Conservation (phyloP, 2,329 filamentous ascomycete genomes). For the Sordariomycetes sp. region DNA sequence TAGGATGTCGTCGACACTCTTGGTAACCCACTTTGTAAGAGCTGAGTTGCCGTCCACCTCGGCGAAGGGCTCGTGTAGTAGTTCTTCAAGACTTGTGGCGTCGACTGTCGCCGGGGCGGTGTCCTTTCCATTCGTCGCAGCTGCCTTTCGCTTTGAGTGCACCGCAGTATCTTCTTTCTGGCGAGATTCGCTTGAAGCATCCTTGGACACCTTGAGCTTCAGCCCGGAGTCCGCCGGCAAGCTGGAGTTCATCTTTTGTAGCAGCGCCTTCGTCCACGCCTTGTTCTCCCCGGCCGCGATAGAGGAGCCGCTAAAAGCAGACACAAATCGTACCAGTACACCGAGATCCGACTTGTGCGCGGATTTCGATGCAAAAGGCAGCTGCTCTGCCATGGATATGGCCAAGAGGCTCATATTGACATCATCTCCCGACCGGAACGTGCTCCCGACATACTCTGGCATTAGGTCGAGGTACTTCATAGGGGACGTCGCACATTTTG, state of each 20-base stretch:
- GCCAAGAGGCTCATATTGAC: slow-evolving; percentile 47
- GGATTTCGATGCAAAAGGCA: slow-evolving; percentile 54
- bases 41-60: slow-evolving; percentile 39
- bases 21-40: slow-evolving; percentile 58
- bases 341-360: slow-evolving; percentile 29
- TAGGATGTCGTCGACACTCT: slow-evolving; percentile 67
- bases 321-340: slow-evolving; percentile 47
- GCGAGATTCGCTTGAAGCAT: not conserved
- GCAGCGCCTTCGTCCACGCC: slow-evolving; percentile 15
- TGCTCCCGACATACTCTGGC: slow-evolving; percentile 29
- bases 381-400: slow-evolving; percentile 65
- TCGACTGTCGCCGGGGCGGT: slow-evolving; percentile 14
- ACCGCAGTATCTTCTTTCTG: not conserved
- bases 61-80: slow-evolving; percentile 37
- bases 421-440: slow-evolving; percentile 12
- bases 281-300: slow-evolving; percentile 36
- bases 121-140: not conserved
- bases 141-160: not conserved
- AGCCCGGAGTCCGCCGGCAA: slow-evolving; percentile 12
- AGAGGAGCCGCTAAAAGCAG: slow-evolving; percentile 42
- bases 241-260: slow-evolving; percentile 18
- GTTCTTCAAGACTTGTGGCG: slow-evolving; percentile 35
- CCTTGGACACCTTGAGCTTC: not conserved
- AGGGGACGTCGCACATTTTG: slow-evolving; percentile 62
- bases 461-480: slow-evolving; percentile 75